Base-by-base conservation (phyloP, 257 asterid species). In the Misopates orontium region DNA sequence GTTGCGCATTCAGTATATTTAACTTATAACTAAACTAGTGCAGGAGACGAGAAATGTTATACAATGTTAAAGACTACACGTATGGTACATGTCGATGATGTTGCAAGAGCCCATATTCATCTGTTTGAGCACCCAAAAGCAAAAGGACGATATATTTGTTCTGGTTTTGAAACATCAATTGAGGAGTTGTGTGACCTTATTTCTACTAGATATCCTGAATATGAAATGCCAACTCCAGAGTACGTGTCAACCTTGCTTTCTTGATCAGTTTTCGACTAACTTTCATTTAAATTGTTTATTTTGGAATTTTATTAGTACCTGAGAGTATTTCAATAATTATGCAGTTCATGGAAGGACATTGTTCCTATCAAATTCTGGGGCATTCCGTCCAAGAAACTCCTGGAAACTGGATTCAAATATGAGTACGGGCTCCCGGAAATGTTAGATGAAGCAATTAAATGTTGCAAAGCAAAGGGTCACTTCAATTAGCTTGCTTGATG, bases 31-130 rank as follows among this genome's bases (percentile, higher is more conserved):
- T 56, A 5, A 14, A 18, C n/a, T 25, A 8, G 1, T 57, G 64
- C 55, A 84, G 91, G 86, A 25, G 73, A 73, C 10, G 19, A 52
- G 55, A 60, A 28, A 8, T 7, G 36, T 28, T 58, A 32, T 75
- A 78, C 24, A 10, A 47, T 18, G n/a, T 42, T 71, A 1, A 61
- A 25, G 39, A 36, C 10, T 9, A 9, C 71, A 0, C 51, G 75
- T 23, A 55, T 80, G 14, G 79, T 85, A 36, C 92, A 87, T 11
- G 81, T 77, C 13, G 82, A 84, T 11, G 95, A 87, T 21, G 75
- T 81, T 4, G 87, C 82, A 3, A 77, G 80, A 42, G 90, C 92
- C 32, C 95, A 83, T n/a, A 76, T 85, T 11, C 83, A 78, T 13
- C 71, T 87, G 0, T 63, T 87, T 3, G 92, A 85, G 74, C 13